A percentile compares a stretch with the other conserved stretches of the same genome.
Evolutionary conservation across 768 basidiomycete genomes (phyloP).

Genomic region (Tylopilus rubrobrunneus): DNA sequence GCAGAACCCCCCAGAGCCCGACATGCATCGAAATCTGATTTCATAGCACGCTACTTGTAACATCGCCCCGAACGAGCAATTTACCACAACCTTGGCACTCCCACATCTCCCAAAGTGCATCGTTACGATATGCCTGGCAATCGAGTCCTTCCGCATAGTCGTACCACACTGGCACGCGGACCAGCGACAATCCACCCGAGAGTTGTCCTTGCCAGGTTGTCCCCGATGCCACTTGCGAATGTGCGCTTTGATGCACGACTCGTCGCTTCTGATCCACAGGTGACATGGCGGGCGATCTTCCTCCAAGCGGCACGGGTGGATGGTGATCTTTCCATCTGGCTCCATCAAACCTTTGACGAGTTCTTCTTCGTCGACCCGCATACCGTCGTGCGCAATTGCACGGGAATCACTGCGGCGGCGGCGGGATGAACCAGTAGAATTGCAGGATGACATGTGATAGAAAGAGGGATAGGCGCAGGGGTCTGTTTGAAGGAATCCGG

Average conservation of each 20-base stretch:
- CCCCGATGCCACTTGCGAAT: conserved; percentile 19
- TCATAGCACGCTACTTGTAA: conserved; percentile 4
- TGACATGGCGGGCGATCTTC: not conserved
- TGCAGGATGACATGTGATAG: not conserved
- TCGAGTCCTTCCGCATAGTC: conserved; percentile 24
- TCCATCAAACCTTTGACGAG: conserved; percentile 4
- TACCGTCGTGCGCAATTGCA: conserved; percentile 1
- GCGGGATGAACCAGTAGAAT: not conserved
- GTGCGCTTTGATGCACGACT: conserved; percentile 3
- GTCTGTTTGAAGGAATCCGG: not conserved
- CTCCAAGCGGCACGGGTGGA: not conserved
- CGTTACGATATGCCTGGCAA: conserved; percentile 15
- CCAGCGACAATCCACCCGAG: conserved; percentile 9
- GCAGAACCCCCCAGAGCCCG: conserved; percentile 2
- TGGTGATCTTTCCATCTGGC: not conserved
- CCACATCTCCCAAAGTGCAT: conserved; percentile 15
- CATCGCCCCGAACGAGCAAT: conserved; percentile 8
- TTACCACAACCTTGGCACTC: conserved; percentile 8
- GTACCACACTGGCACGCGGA: conserved; percentile 2
- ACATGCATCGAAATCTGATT: conserved; percentile 2
- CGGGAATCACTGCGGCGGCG: not conserved
- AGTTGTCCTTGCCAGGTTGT: conserved; percentile 8
- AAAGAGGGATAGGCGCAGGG: not conserved
- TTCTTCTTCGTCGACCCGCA: conserved; percentile 9
- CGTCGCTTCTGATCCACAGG: not conserved